Evolutionary conservation across 768 basidiomycete species (phyloP).

Genomic region (Hericium rajendrae): DNA sequence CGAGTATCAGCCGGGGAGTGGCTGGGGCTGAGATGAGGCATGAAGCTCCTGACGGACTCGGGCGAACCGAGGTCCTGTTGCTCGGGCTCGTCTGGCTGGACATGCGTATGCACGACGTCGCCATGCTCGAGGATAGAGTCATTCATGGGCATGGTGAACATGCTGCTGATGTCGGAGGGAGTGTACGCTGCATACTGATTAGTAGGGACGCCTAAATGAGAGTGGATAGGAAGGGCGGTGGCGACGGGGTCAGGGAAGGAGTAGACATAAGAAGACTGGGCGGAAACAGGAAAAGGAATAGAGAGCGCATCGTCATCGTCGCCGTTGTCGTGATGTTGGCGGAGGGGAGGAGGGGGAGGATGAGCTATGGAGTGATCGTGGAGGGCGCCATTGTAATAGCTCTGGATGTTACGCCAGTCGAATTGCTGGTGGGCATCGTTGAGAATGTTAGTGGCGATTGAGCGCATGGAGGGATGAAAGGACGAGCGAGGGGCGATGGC

Average conservation of each 20-base stretch:
- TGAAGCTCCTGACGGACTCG: conserved; percentile 9
- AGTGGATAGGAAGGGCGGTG: neutral
- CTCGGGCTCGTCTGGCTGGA: conserved; percentile 1
- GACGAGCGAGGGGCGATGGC: neutral
- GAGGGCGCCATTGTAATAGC: neutral
- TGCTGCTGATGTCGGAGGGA: neutral
- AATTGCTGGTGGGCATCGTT: neutral
- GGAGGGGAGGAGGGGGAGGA: neutral
- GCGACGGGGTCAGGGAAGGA: neutral
- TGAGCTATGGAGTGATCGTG: neutral
- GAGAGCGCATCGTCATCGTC: neutral
- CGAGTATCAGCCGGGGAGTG: conserved; percentile 12
- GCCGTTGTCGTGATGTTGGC: neutral
- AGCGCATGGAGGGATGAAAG: neutral
- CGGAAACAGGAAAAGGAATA: neutral
- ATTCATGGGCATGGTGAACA: conserved; percentile 3
- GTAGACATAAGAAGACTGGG: neutral
- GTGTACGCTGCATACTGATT: neutral
- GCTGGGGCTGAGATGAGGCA: conserved; percentile 10
- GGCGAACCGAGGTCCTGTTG: conserved; percentile 11
- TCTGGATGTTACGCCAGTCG: neutral
- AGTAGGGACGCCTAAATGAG: neutral
- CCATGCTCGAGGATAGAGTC: neutral
- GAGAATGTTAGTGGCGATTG: neutral
- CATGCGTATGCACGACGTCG: no score